Base-by-base conservation (phyloP, 306 rosid species). In the Vigna hirtella region DNA sequence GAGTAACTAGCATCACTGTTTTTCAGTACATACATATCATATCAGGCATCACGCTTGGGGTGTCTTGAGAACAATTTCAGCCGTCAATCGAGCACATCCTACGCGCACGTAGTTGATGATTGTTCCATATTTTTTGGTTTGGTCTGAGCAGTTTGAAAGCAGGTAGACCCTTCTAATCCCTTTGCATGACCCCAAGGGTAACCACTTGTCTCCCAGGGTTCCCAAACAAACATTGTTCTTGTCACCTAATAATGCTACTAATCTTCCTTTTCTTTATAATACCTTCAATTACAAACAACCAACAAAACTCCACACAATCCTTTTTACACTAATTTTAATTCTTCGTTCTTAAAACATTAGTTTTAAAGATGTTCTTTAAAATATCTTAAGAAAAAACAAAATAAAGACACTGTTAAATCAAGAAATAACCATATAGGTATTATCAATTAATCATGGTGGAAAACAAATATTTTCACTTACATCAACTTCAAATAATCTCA, bases 61-160 rank as follows among this genome's bases (percentile, higher is more conserved):
- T 17, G 57, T 43, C 24, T 72, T 68, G 58, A 71, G 42, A 49
- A 52, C 13, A 76, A 57, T 57, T 83, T 75, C 53, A 80, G 79
- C 87, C 45, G 82, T 81, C 86, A 78, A 76, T 78, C 70, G 48
- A 82, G 20, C 75, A 62, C 30, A 80, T 32, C 57, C 80, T 80
- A 66, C 48, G 65, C 80, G 73, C 88, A 73, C 88, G 85, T 58
- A 72, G 67, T 73, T 36, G 80, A 61, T 73, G 82, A 74, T 66
- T 53, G 36, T 70, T 70, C 86, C 63, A 73, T 73, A 76, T 55
- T 77, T 66, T 79, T 74, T 67, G 82, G 36, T 58, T 65, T 86
- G 85, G 86, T 85, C 88, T 74, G 82, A 73, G 24, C 53, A 47
- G 77, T 74, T 77, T 86, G 81, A 77, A 86, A 82, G 93, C 85